Evolutionary conservation across 1,284 basidiomycete genomes (phyloP), one percentile per base, ranked within the genome.

Genomic region (Rhodotorula sp.): DNA sequence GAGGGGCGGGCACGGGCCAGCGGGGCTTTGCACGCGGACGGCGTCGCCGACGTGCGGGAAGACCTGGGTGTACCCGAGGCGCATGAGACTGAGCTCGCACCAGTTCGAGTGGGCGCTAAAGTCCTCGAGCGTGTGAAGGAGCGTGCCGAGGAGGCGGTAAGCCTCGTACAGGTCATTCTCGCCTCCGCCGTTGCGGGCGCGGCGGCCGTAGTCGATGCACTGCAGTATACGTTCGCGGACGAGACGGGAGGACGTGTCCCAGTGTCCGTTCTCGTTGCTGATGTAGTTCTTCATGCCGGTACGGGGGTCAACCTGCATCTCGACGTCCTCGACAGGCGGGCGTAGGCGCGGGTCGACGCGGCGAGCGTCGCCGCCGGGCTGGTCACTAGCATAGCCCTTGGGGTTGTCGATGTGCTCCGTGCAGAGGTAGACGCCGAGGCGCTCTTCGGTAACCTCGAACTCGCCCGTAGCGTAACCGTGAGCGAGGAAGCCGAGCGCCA

Each of bases 201-300:
- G 66, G 13, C 78, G 77, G 39, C 85, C 93, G 86, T 71, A 83
- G 50, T 85, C 82, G 75, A 87, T 85, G 80, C 90, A 91, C 48
- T 85, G 83, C 78, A 90, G 86, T n/a, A 97, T 84, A 0, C 88
- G 89, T 36, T 90, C 86, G 54, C 93, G 86, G 44, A 96, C 89
- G 34, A 93, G 87, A 0, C 88, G 89, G 76, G 90, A 91, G 3
- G 92, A 94, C 0, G 94, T 97, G 76, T 94, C 92, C 92, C 94
- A 97, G 13, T 61, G 39, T 32, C 77, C 69, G 51, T 68, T 76
- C 78, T 83, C 82, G 74, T 94, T 95, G 3, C 92, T 91, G 70
- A 97, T 94, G 81, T 96, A 97, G 79, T 94, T 94, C 84, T 97
- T 97, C 93, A 97, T 96, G 10, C 94, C 94, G 0, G 90, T 92